Base-by-base conservation (phyloP, 208 protist genomes). In the Lotmaria passim region DNA sequence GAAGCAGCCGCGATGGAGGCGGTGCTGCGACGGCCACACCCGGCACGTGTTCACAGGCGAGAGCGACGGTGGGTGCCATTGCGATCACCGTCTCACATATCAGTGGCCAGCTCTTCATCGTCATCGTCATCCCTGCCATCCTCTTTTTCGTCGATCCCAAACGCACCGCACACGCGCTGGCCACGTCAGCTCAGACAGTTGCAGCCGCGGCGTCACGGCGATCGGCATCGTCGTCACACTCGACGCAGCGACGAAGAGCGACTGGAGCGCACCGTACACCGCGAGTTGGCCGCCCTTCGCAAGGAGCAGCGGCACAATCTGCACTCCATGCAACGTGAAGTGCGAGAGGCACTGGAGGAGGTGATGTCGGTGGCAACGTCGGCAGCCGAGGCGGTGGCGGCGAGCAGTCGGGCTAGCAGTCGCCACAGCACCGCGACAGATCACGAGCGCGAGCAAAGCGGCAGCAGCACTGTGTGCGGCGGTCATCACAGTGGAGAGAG, bases 221-320 rank as follows among this genome's bases (percentile, higher is more conserved):
- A n/a, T 38, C 24, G 26, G 15, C 57, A n/a, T 12, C 30, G 23
- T 8, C n/a, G 38, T 23, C 33, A 39, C 6, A 17, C 36, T 38
- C 33, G 33, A 2, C 33, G 12, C 28, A 10, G 44, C 59, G 47
- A 11, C 19, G 60, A 46, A 7, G 41, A 28, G 3, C 30, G 21
- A 0, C 10, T 66, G 0, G 43, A n/a, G 36, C 12, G 46, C 14
- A 46, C 53, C 15, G 21, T 75, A 24, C 63, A 63, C 21, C 53
- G 50, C 7, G 75, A 75, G 62, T 53, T 75, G 28, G 46, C 57
- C 48, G 24, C 30, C 15, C 19, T 81, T 14, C 76, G 60, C 8
- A 51, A 26, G 1, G 65, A 75, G 58, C 69, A 76, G 65, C 50
- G 43, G 0, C 56, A 58, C 8, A 71, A 30, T n/a, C 52, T 81